Percentiles rank a stretch among this genome's conserved stretches.
Evolutionary conservation across 345 rosid genomes (phyloP).

Genomic region (Camelina neglecta): DNA sequence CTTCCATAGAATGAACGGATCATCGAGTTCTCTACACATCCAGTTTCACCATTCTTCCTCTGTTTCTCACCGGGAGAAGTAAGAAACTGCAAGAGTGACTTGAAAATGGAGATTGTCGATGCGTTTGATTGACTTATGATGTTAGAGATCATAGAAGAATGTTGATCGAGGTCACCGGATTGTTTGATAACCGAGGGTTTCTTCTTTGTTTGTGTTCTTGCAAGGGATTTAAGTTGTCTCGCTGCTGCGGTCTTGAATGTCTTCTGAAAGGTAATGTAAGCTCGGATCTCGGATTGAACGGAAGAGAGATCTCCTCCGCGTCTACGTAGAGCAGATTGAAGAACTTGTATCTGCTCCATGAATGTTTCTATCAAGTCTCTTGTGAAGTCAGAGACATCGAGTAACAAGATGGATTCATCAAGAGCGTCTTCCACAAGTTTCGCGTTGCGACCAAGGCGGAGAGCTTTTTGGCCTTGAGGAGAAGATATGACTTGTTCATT

Average conservation of each 20-base stretch:
- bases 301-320: slow-evolving; percentile 44
- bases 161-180: slow-evolving; percentile 26
- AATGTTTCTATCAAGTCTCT: slow-evolving; percentile 50
- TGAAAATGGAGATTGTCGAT: slow-evolving; percentile 46
- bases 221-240: slow-evolving; percentile 43
- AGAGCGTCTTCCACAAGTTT: slow-evolving; percentile 49
- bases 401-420: slow-evolving; percentile 49
- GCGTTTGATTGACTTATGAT: slow-evolving; percentile 38
- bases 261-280: slow-evolving; percentile 50
- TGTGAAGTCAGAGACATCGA: slow-evolving; percentile 50
- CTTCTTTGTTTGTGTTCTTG: slow-evolving; percentile 47
- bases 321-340: slow-evolving; percentile 66
- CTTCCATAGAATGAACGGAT: slow-evolving; percentile 44
- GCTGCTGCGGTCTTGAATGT: slow-evolving; percentile 51
- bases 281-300: slow-evolving; percentile 48
- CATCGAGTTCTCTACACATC: slow-evolving; percentile 41
- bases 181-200: not conserved
- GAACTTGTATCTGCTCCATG: slow-evolving; percentile 48
- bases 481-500: slow-evolving; percentile 43
- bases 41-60: slow-evolving; percentile 29
- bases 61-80: slow-evolving; percentile 29
- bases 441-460: slow-evolving; percentile 23
- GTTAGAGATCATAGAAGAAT: slow-evolving; percentile 37
- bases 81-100: slow-evolving; percentile 54
- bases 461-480: slow-evolving; percentile 44